Evolutionary conservation across 148 eudicot species (phyloP), one percentile per base, ranked within the genome.

Genomic region (Dysphania ambrosioides): DNA sequence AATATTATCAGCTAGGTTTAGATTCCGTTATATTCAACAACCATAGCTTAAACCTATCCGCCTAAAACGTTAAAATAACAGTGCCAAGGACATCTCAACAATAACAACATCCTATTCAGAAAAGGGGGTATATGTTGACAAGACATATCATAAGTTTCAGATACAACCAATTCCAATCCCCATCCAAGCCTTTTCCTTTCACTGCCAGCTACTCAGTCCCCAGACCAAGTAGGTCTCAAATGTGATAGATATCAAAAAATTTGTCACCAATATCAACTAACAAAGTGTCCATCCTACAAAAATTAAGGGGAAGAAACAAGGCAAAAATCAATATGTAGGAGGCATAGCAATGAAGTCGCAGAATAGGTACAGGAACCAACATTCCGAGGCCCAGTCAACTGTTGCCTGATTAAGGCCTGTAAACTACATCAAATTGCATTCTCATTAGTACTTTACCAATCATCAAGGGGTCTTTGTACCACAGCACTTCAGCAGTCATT

Each of bases 121-220:
- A 42, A 72, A 60, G 35, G 8, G 12, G 9, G 70, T 38, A 66
- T 66, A 7, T 38, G 30, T 66, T 66, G 49, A 66, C 24, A 66
- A 36, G 70, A 66, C 49, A 66, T 34, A n/a, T n/a, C n/a, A 10
- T 67, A 67, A 67, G 71, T 67, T 67, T 24, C 21, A 67, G 4
- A 27, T 4, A 67, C 71, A 67, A 67, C 71, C 12, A 67, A 67
- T 67, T 67, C 32, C 32, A 67, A 40, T n/a, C 53, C 71, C 65
- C 66, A n/a, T n/a, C 66, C 30, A 12, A 5, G 31, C 21, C 36
- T 24, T 78, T 67, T 24, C 55, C 27, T 79, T 58, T 66, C 72
- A 40, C 31, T 26, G 68, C 72, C 78, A 74, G 74, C 78, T 60
- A 74, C 18, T 51, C 32, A 68, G 51, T 11, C 55, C 53, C 34